Base-by-base conservation (phyloP, 805 yeast species). In the Candida maltosa region DNA sequence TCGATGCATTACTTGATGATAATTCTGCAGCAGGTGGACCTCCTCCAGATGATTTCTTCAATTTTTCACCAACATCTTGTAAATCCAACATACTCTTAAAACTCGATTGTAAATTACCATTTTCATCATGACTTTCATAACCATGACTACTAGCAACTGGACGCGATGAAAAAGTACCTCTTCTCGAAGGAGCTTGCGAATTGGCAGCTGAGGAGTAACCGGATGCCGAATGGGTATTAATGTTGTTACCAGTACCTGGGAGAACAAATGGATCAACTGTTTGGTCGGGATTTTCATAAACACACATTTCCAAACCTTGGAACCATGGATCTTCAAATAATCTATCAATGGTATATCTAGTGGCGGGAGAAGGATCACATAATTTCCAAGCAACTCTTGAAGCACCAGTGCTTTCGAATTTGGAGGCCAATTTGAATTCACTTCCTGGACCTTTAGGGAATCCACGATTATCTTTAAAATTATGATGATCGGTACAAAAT, bases 321-420 rank as follows among this genome's bases (percentile, higher is more conserved):
- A 83, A 83, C 79, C 84, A 83, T 8, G 81, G 77, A 47, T 83
- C 88, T 2, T 63, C 47, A 41, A 80, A 75, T 22, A 84, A 58
- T 17, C 70, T 66, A 1, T 70, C 65, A 42, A 84, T 48, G 12
- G 72, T 66, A 51, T 78, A 77, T 42, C 94, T 65, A 6, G 74
- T 64, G 2, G 47, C 49, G 0, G 73, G 64, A 16, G 75, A 62
- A 3, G 87, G 87, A 49, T 83, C 88, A 47, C 83, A 75, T 34
- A 84, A 57, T 53, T 83, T 75, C 87, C 89, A 83, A 6, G 86
- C 79, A 5, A 70, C 78, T 48, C 93, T 69, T 1, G 88, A 76
- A 16, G 82, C 79, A 9, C 80, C 80, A 1, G 73, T 54, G 28
- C 73, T 70, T 21, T 72, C 73, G 56, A 73, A 79, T 40, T 70